phyloP scores from a whole-genome alignment of 2,329 filamentous ascomycete species.

The Dryadomyces quercus-mongolicae region DNA sequence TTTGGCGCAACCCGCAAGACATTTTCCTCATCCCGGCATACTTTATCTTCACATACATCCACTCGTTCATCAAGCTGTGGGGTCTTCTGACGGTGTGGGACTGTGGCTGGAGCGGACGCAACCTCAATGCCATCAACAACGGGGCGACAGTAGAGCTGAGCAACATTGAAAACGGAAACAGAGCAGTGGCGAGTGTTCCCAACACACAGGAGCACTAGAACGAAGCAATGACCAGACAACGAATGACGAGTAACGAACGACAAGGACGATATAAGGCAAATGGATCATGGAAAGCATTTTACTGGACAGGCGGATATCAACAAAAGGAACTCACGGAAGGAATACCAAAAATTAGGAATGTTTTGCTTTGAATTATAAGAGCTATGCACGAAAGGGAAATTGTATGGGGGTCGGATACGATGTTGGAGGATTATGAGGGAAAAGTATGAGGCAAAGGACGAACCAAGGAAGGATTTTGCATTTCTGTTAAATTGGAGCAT shows the following conservation, averaged over 20 bases:
- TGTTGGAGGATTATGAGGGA: no score
- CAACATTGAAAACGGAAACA: neutral
- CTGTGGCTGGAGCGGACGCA: slow-evolving; percentile 27
- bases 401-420: no score
- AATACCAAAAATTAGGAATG: no score
- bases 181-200: neutral
- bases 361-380: no score
- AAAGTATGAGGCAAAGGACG: neutral
- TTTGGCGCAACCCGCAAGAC: slow-evolving; percentile 37
- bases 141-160: neutral
- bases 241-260: neutral
- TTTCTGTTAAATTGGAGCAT: no score
- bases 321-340: no score
- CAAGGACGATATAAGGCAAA: neutral
- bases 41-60: slow-evolving; percentile 43
- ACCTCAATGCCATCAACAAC: slow-evolving; percentile 17
- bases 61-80: slow-evolving; percentile 45
- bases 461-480: neutral
- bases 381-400: no score
- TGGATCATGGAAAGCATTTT: no score
- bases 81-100: slow-evolving; percentile 40
- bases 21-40: slow-evolving; percentile 34
- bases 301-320: no score
- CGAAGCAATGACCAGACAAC: neutral
- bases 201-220: neutral